Base-by-base conservation (phyloP, 768 basidiomycete genomes). In the Psilocybe azurescens region DNA sequence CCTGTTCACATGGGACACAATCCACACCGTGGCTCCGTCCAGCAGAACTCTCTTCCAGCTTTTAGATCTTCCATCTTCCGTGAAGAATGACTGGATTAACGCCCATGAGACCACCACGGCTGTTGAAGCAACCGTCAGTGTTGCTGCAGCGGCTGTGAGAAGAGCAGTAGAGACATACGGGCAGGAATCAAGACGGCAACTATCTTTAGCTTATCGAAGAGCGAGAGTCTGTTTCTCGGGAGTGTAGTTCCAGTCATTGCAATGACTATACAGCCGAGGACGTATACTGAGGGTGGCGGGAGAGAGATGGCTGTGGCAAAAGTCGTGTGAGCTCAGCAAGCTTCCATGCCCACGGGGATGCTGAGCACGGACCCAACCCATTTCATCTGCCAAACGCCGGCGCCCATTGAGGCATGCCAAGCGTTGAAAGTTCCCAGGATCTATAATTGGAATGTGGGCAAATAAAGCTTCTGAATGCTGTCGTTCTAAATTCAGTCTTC, bases 21-120 rank as follows among this genome's bases (percentile, higher is more conserved):
- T 18, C 52, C 59, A 58, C n/a, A 50, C 51, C 1, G 44, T 58
- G 3, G 60, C 28, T 4, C 62, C 36, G 39, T 62, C 60, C 16
- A 64, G 14, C 2, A 68, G 13, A 20, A 63, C 44, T 8, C 60
- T 49, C 47, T 65, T 68, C 58, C 59, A 63, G 50, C 67, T 64
- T 32, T 60, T 62, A 3, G 60, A 28, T 38, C 62, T 64, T 14
- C 64, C 67, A 16, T 68, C 59, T 13, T 24, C 57, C 13, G 64
- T 47, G 55, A 68, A 64, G 11, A 60, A 62, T 13, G 67, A 64
- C 38, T 65, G 61, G 13, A 68, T 11, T 5, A 64, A 30, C 5
- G 62, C 62, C 65, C 65, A 64, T 13, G 39, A 20, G 5, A 63
- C 9, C 2, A 66, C 44, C 14, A 57, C 38, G 5, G 67, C 67